A percentile compares a stretch with the other conserved stretches of the same genome.
These are phyloP conservation scores for Aspergillus diversus DNA, from an alignment of 495 filamentous ascomycete species.

Conservation along the genomic window DNA sequence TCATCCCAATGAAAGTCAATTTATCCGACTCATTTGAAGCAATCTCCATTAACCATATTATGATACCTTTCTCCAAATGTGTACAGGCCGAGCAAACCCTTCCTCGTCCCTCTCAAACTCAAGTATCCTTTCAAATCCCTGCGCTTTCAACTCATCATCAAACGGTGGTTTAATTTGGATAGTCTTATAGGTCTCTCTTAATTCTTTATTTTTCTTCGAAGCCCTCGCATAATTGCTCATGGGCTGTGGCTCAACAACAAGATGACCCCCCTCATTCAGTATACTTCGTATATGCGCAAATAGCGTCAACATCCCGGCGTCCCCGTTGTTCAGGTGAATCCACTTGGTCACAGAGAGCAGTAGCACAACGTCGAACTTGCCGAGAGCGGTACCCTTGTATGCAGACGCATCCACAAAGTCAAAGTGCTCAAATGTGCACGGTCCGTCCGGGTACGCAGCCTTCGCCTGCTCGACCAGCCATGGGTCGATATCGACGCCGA, in stretches of 20 bases:
- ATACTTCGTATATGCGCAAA: slow-evolving; percentile 2
- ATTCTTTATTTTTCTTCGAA: slow-evolving; percentile 5
- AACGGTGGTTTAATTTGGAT: slow-evolving; percentile 5
- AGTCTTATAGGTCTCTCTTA: slow-evolving; percentile 8
- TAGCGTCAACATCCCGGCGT: slow-evolving; percentile 5
- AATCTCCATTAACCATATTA: neutral
- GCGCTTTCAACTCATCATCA: slow-evolving; percentile 10
- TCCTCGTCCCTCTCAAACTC: slow-evolving; percentile 10
- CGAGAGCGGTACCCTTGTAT: neutral
- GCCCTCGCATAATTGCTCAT: slow-evolving; percentile 8
- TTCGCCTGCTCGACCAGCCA: slow-evolving; percentile 9
- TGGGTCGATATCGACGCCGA: slow-evolving; percentile 8
- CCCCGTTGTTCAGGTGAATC: slow-evolving; percentile 5
- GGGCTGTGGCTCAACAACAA: slow-evolving; percentile 4
- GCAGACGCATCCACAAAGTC: slow-evolving; percentile 1
- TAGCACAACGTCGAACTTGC: slow-evolving; percentile 4
- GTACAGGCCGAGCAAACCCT: slow-evolving; percentile 9
- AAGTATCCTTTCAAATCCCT: slow-evolving; percentile 6
- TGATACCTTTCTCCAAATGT: slow-evolving; percentile 4
- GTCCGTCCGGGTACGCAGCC: slow-evolving; percentile 2
- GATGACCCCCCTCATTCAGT: slow-evolving; percentile 7
- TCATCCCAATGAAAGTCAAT: neutral
- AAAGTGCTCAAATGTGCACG: slow-evolving; percentile 10
- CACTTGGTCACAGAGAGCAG: slow-evolving; percentile 9
- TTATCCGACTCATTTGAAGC: neutral